Evolutionary conservation across 2,329 filamentous ascomycete species (phyloP).

Genomic region (Laburnicola sp.): DNA sequence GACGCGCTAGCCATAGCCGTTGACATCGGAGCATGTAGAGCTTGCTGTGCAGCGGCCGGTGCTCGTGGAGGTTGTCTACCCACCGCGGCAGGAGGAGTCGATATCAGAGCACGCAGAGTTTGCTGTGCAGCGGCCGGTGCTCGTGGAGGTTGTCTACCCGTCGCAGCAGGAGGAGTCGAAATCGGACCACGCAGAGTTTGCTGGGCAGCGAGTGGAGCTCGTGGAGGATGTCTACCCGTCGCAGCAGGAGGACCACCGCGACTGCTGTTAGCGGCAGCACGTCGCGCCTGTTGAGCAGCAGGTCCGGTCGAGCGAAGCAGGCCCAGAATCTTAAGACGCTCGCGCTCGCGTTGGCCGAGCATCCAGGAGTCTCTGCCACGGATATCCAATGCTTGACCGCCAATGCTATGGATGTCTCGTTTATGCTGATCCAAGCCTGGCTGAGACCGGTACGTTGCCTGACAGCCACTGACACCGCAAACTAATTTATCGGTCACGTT

Average conservation of each 20-base stretch:
- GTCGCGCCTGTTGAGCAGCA: constrained; percentile 3
- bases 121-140: neutral
- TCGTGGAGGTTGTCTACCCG: neutral
- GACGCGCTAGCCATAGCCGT: no score
- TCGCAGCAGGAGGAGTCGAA: no score
- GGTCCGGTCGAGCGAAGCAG: constrained; percentile 8
- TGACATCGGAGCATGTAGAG: no score
- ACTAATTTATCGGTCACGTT: no score
- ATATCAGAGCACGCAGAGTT: no score
- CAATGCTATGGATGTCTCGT: constrained; percentile 27
- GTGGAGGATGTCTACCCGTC: no score
- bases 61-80: no score
- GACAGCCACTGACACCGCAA: no score
- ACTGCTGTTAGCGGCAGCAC: neutral
- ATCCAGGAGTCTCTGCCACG: constrained; percentile 28
- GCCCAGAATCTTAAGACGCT: constrained; percentile 19
- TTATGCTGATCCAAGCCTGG: constrained; percentile 26
- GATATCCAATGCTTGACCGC: constrained; percentile 24
- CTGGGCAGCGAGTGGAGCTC: no score
- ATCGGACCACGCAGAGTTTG: no score
- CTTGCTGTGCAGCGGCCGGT: no score
- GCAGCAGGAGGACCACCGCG: constrained; percentile 2
- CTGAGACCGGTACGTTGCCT: constrained; percentile 23
- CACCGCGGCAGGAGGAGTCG: no score
- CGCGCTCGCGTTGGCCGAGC: constrained; percentile 20